phyloP scores from a whole-genome alignment of 352 stramenopile genomes.

The Thalassiosira exigua region DNA sequence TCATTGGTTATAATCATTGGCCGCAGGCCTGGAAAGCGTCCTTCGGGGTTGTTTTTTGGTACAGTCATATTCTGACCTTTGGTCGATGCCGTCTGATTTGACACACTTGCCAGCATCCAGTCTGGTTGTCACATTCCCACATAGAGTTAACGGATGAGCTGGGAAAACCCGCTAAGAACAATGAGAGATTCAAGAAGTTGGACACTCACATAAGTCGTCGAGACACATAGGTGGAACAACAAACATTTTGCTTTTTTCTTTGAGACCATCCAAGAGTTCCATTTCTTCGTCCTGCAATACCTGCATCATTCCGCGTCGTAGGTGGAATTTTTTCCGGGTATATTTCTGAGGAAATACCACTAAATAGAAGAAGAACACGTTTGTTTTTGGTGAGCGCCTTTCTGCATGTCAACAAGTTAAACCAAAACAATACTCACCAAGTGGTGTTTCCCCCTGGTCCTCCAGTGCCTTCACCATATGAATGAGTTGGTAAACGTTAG shows the following conservation, averaged over 20 bases:
- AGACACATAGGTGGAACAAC: slow-evolving; percentile 92
- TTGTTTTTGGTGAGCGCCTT: too few relatives aligned
- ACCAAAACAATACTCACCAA: too few relatives aligned
- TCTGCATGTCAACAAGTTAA: too few relatives aligned
- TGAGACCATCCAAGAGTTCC: slow-evolving; percentile 67
- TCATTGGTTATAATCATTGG: slow-evolving; percentile 90
- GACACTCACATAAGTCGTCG: slow-evolving; percentile 87
- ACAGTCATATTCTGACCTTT: slow-evolving; percentile 51
- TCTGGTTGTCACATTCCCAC: slow-evolving; percentile 81
- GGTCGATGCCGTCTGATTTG: slow-evolving; percentile 57
- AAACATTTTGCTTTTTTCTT: slow-evolving; percentile 87
- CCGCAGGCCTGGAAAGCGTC: slow-evolving; percentile 48
- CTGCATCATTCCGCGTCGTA: slow-evolving; percentile 49
- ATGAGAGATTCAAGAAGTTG: too few relatives aligned
- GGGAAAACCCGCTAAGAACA: not conserved
- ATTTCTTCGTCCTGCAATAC: slow-evolving; percentile 53
- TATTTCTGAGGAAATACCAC: slow-evolving; percentile 91
- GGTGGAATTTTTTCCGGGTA: slow-evolving; percentile 47
- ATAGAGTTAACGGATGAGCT: too few relatives aligned
- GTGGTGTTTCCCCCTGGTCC: slow-evolving; percentile 84
- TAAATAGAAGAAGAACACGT: too few relatives aligned
- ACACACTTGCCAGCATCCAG: slow-evolving; percentile 93
- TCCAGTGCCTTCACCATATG: slow-evolving; percentile 89
- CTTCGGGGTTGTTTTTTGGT: slow-evolving; percentile 50
- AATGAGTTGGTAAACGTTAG: slow-evolving; percentile 90